Evolutionary conservation across 108 stramenopile genomes (phyloP).

Genomic region (Nannochloropsis oceanica): DNA sequence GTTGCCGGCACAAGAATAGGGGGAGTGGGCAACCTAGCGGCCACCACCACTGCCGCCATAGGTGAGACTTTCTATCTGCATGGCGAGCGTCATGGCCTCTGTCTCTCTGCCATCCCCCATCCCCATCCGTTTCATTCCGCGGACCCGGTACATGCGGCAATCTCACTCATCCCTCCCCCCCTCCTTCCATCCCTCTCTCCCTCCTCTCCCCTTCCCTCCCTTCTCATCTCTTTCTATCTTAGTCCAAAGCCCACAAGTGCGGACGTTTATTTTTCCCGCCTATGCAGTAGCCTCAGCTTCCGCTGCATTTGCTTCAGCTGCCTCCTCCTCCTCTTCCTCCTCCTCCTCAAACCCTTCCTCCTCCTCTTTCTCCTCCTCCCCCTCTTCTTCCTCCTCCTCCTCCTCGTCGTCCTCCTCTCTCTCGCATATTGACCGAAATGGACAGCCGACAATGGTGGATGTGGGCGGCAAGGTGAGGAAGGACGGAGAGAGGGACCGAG

Average conservation of each 20-base stretch:
- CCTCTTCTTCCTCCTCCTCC: background rate
- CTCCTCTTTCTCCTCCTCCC: background rate
- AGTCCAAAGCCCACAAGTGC: background rate
- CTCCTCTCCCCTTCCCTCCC: too few species aligned
- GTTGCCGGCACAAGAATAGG: too few species aligned
- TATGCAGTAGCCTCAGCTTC: background rate
- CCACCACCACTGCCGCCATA: too few species aligned
- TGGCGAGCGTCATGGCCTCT: too few species aligned
- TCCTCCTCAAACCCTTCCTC: background rate
- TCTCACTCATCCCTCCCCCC: too few species aligned
- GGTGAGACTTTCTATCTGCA: too few species aligned
- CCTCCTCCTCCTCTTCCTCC: background rate
- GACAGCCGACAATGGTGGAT: slow-evolving; percentile 17
- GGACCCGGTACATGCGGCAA: too few species aligned
- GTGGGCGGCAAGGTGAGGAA: slow-evolving; percentile 1
- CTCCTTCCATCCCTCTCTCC: too few species aligned
- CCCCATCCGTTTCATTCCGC: too few species aligned
- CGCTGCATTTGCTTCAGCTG: background rate
- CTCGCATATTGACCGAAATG: slow-evolving; percentile 1
- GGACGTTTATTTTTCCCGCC: background rate
- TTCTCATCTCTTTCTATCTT: too few species aligned
- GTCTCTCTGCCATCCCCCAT: too few species aligned
- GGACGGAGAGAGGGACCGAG: background rate
- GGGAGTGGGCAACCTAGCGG: too few species aligned
- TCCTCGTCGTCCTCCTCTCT: background rate